phyloP scores from a whole-genome alignment of 2,329 filamentous ascomycete genomes.

The Didymella pomorum region DNA sequence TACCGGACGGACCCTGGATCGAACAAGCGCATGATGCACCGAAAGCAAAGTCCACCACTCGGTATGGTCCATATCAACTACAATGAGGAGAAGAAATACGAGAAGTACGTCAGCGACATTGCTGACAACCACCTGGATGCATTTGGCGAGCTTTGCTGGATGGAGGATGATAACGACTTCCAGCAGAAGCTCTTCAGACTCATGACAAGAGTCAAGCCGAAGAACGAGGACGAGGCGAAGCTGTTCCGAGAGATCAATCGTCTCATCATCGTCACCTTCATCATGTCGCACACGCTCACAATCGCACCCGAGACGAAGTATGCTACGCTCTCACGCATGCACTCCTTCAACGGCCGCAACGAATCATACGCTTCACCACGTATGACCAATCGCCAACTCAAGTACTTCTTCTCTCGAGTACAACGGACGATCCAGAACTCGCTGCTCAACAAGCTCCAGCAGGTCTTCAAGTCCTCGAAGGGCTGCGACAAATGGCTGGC shows the following conservation, averaged over 20 bases:
- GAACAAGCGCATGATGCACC: conserved; percentile 37
- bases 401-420: conserved; percentile 58
- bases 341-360: conserved; percentile 43
- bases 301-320: conserved; percentile 52
- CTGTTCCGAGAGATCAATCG: conserved; percentile 56
- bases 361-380: conserved; percentile 52
- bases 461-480: conserved; percentile 55
- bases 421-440: conserved; percentile 53
- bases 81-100: conserved; percentile 55
- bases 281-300: conserved; percentile 59
- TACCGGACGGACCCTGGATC: conserved; percentile 52
- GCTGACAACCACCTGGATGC: conserved; percentile 52
- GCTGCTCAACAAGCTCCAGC: conserved; percentile 57
- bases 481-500: conserved; percentile 57
- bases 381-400: conserved; percentile 59
- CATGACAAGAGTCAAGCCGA: conserved; percentile 51
- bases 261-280: conserved; percentile 58
- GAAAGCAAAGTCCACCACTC: conserved; percentile 56
- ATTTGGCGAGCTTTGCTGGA: conserved; percentile 55
- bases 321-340: conserved; percentile 50
- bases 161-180: conserved; percentile 57
- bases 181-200: conserved; percentile 53
- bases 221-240: conserved; percentile 51
- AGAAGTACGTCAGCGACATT: conserved; percentile 55
- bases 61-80: conserved; percentile 56